Evolutionary conservation across 352 stramenopile species (phyloP).

Genomic region (Elongisporangium undulatum): DNA sequence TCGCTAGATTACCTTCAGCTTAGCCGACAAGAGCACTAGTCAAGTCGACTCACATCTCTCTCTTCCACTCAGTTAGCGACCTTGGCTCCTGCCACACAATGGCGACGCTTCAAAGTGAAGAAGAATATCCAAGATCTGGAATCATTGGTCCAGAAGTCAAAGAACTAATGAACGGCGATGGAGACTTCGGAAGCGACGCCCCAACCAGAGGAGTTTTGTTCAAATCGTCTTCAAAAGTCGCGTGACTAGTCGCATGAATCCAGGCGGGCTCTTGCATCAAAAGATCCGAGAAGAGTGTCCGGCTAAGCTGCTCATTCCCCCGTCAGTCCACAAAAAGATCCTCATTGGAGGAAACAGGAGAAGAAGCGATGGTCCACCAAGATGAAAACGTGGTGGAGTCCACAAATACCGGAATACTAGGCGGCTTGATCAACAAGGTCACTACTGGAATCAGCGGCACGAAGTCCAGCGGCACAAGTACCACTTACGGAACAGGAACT

Average conservation of each 20-base stretch:
- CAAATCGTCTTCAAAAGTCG: not conserved
- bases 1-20: not conserved
- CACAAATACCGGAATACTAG: not conserved
- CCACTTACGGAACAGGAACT: not conserved
- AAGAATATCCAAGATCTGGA: not conserved
- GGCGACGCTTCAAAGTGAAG: not conserved
- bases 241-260: not conserved
- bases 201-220: not conserved
- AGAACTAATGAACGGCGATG: not conserved
- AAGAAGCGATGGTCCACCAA: not conserved
- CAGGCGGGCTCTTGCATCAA: not conserved
- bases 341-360: not conserved
- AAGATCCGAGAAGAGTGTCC: not conserved
- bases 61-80: not conserved
- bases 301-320: not conserved
- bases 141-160: not conserved
- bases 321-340: not conserved
- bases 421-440: not conserved
- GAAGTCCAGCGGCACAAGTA: not conserved
- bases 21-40: not conserved
- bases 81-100: not conserved
- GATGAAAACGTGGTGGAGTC: not conserved
- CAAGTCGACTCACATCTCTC: too few species aligned
- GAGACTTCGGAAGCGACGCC: not conserved
- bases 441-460: not conserved